Base-by-base conservation (phyloP, 257 asterid species). In the Asclepias syriaca region DNA sequence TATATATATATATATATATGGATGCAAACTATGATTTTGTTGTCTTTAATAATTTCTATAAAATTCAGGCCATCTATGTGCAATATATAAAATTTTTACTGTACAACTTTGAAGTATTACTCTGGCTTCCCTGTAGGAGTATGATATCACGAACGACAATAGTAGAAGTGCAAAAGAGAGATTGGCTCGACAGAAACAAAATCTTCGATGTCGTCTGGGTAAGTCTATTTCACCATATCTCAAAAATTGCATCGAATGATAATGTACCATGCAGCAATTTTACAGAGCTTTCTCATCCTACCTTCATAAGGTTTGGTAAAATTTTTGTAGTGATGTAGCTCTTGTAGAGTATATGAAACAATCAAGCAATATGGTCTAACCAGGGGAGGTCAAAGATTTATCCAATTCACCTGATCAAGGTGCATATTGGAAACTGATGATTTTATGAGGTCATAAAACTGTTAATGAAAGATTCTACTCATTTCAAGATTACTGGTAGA, bases 191-290 rank as follows among this genome's bases (percentile, higher is more conserved):
- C 99, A 92, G 81, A 95, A 95, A 84, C 96, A 90, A 81, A 92
- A 90, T 80, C 94, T 92, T 78, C 88, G 77, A 75, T 97, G 96
- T 48, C 92, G 99, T 80, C 83, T 90, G 82, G 98, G 98, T 92
- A 76, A 84, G 96, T 77, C 76, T 56, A 64, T 66, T 49, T 69
- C 73, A 66, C 54, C 43, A 39, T 1, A 34, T 58, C 37, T n/a
- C n/a, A 53, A 1, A 12, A 22, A n/a, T 54, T 40, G 7, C 29
- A 39, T 22, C 37, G 37, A 14, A 48, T 72, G 32, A 67, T 15
- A 11, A 66, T 14, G 24, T 6, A 13, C 37, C 37, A 50, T 46
- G 37, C 53, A 13, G 45, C 46, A 66, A 21, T 66, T 8, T 1
- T 8, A 22, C 3, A 24, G 46, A 49, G 11, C 16, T 45, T 66